phyloP scores from a whole-genome alignment of 2,329 filamentous ascomycete species.

The Lasiodiplodia hormozganensis region DNA sequence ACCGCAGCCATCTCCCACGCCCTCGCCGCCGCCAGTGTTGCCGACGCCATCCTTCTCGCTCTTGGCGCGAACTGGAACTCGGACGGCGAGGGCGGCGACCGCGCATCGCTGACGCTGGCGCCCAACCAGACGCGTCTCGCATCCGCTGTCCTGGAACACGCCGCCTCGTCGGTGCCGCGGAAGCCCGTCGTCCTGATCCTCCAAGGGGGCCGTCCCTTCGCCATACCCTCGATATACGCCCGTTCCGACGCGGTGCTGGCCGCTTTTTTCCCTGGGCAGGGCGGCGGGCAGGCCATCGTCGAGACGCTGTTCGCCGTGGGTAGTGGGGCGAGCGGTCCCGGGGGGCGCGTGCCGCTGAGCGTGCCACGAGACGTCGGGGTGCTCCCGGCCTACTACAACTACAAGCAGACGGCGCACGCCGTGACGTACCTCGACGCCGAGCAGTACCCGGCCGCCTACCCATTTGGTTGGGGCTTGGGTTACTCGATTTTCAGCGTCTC shows the following conservation, averaged over 20 bases:
- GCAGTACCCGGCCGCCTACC: slow-evolving; percentile 69
- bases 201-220: slow-evolving; percentile 52
- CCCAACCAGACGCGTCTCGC: no score
- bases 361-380: slow-evolving; percentile 75
- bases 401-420: slow-evolving; percentile 76
- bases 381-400: slow-evolving; percentile 87
- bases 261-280: slow-evolving; percentile 51
- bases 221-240: slow-evolving; percentile 49
- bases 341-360: slow-evolving; percentile 84
- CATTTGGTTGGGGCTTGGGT: slow-evolving; percentile 85
- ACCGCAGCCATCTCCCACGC: slow-evolving; percentile 42
- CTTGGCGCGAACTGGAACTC: slow-evolving; percentile 55
- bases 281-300: slow-evolving; percentile 81
- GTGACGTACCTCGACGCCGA: slow-evolving; percentile 50
- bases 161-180: not conserved
- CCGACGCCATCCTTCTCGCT: slow-evolving; percentile 51
- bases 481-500: slow-evolving; percentile 76
- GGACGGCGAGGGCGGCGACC: slow-evolving; percentile 53
- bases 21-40: slow-evolving; percentile 42
- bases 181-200: slow-evolving; percentile 54
- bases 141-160: slow-evolving; percentile 45
- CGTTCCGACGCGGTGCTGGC: slow-evolving; percentile 50
- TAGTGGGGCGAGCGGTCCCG: slow-evolving; percentile 61
- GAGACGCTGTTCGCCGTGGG: slow-evolving; percentile 80
- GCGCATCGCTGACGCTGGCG: slow-evolving; percentile 42